These are phyloP conservation scores for Basidiobolus meristosporus DNA, from an alignment of 371 early-diverging fungal species.

Conservation along the genomic window DNA sequence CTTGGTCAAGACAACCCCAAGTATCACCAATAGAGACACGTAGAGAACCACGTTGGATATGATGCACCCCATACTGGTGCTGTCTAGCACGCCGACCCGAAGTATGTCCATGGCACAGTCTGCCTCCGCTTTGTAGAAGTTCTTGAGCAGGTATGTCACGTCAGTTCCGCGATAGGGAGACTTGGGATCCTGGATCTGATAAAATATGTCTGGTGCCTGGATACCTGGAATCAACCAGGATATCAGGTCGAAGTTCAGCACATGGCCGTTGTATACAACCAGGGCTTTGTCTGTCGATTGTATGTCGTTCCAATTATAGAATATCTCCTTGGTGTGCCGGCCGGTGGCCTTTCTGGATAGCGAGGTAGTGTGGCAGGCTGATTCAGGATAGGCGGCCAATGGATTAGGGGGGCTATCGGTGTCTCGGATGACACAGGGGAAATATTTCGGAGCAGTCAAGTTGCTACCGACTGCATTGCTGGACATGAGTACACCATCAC, in stretches of 20 bases:
- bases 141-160: no score
- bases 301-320: conserved; percentile 56
- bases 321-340: conserved; percentile 26
- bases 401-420: no score
- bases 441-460: no score
- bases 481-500: no score
- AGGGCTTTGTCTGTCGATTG: conserved; percentile 15
- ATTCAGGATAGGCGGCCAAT: conserved; percentile 18
- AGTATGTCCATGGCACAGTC: conserved; percentile 49
- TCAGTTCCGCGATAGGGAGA: no score
- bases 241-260: no score
- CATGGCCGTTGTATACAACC: conserved; percentile 59
- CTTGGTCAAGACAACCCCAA: conserved; percentile 47
- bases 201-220: no score
- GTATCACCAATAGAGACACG: conserved; percentile 56
- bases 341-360: conserved; percentile 10
- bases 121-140: no score
- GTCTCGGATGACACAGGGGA: no score
- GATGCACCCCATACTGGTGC: conserved; percentile 55
- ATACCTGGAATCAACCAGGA: no score
- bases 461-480: no score
- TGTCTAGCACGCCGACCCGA: conserved; percentile 58
- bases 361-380: conserved; percentile 41
- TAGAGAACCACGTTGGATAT: no score
- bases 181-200: conserved; percentile 45